A percentile compares a stretch with the other conserved stretches of the same genome.
phyloP scores from a whole-genome alignment of 768 basidiomycete genomes.

The Mycena maculata region DNA sequence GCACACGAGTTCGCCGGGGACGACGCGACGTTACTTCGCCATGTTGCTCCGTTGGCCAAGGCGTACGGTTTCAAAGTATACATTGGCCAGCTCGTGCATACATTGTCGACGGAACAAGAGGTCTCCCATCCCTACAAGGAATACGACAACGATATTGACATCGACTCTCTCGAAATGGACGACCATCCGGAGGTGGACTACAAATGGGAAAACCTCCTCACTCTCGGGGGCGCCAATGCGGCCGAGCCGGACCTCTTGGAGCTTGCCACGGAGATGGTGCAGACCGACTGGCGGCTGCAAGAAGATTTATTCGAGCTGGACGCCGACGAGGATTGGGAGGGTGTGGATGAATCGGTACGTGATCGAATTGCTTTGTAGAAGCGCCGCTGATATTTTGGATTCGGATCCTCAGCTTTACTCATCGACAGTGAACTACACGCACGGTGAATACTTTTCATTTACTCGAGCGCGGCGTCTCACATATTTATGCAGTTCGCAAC shows the following conservation, averaged over 20 bases:
- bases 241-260: not conserved
- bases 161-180: not conserved
- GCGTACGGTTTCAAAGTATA: slow-evolving; percentile 18
- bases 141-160: not conserved
- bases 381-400: too few relatives aligned
- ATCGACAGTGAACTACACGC: not conserved
- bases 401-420: not conserved
- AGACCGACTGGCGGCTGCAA: not conserved
- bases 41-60: slow-evolving; percentile 16
- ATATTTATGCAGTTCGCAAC: too few relatives aligned
- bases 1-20: not conserved
- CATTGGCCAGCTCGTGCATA: slow-evolving; percentile 2
- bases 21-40: slow-evolving; percentile 18
- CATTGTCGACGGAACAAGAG: not conserved
- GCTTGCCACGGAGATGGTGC: not conserved
- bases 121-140: slow-evolving; percentile 5
- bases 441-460: slow-evolving; percentile 5
- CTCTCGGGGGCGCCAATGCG: not conserved
- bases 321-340: not conserved
- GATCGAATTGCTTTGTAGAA: not conserved
- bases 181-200: not conserved
- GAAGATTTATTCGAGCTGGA: not conserved
- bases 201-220: not conserved
- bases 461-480: too few relatives aligned
- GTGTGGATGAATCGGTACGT: not conserved